phyloP scores from a whole-genome alignment of 1,284 basidiomycete genomes.

The Boletus sp. region DNA sequence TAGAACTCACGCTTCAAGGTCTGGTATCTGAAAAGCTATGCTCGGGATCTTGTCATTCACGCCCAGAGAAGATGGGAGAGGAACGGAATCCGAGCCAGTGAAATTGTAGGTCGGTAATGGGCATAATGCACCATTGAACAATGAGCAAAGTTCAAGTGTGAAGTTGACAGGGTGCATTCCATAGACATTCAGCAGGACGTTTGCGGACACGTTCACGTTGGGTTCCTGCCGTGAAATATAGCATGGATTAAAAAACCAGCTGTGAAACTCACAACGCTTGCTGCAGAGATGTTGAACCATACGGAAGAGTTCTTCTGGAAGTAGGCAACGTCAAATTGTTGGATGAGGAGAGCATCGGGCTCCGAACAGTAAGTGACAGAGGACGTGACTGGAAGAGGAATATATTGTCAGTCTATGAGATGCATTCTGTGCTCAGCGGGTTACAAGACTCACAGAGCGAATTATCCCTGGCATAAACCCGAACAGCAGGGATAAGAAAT shows the following conservation, averaged over 20 bases:
- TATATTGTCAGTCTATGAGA: not conserved
- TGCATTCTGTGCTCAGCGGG: not conserved
- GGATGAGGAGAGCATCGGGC: constrained; percentile 73
- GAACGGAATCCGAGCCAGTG: constrained; percentile 73
- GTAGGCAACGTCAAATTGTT: constrained; percentile 78
- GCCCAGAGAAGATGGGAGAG: constrained; percentile 60
- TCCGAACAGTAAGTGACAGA: constrained; percentile 86
- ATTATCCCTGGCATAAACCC: constrained; percentile 47
- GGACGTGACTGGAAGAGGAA: constrained; percentile 59
- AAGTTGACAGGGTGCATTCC: constrained; percentile 75
- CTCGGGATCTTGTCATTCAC: constrained; percentile 59
- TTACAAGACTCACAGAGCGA: constrained; percentile 49
- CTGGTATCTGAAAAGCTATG: constrained; percentile 85
- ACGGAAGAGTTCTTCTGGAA: constrained; percentile 67
- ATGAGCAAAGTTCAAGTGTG: constrained; percentile 74
- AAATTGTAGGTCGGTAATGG: constrained; percentile 86
- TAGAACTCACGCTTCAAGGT: constrained; percentile 68
- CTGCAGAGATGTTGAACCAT: constrained; percentile 70
- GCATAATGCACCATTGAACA: constrained; percentile 77
- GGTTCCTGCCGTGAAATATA: constrained; percentile 45
- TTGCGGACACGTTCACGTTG: constrained; percentile 76
- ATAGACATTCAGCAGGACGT: constrained; percentile 78
- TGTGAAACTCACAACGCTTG: constrained; percentile 57
- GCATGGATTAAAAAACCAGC: constrained; percentile 19
- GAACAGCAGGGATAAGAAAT: constrained; percentile 40